These are phyloP conservation scores for Asterionellopsis glacialis DNA, from an alignment of 108 stramenopile species.

Conservation along the genomic window DNA sequence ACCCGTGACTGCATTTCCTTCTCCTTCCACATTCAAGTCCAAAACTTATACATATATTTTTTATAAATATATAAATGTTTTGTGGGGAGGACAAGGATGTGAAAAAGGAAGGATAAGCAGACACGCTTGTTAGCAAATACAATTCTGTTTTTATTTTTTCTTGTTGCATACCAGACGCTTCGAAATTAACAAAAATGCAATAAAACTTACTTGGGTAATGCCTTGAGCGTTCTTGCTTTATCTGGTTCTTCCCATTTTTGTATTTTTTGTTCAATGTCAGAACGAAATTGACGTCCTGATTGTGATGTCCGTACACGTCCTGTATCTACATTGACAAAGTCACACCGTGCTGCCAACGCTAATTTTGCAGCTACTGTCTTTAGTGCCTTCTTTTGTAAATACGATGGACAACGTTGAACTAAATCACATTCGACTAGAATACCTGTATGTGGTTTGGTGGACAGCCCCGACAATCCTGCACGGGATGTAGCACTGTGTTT, in stretches of 20 bases:
- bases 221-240: constrained; percentile 84
- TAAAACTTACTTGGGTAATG: constrained; percentile 89
- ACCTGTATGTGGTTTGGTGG: constrained; percentile 67
- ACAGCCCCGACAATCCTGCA: constrained; percentile 18
- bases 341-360: constrained; percentile 68
- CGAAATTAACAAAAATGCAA: not conserved
- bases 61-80: no score
- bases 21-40: not conserved
- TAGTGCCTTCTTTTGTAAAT: constrained; percentile 75
- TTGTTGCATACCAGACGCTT: not conserved
- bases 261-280: constrained; percentile 73
- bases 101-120: not conserved
- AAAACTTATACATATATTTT: not conserved
- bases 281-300: constrained; percentile 49
- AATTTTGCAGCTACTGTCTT: constrained; percentile 87
- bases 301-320: constrained; percentile 42
- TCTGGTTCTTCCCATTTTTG: constrained; percentile 93
- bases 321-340: constrained; percentile 72
- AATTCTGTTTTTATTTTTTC: not conserved
- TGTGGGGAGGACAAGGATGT: constrained; percentile 7
- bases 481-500: constrained; percentile 35
- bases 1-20: constrained; percentile 27
- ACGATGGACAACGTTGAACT: constrained; percentile 55
- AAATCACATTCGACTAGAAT: constrained; percentile 81
- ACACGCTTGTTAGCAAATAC: not conserved